Percentiles rank a stretch among this genome's conserved stretches.
phyloP scores from a whole-genome alignment of 306 rosid species.

The Malus sylvestris region DNA sequence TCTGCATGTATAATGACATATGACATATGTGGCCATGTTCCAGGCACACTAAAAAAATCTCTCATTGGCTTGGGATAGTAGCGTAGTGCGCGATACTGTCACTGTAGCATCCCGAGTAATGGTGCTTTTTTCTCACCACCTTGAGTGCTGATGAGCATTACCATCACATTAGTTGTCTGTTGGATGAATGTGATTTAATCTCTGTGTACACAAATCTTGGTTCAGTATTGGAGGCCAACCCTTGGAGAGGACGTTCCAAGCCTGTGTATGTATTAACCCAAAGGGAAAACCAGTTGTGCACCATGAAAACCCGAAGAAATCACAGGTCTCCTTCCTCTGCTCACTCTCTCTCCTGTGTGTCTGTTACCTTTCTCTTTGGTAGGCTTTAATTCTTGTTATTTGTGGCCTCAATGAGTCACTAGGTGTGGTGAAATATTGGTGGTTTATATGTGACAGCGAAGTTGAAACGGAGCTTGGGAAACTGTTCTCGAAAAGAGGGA shows the following conservation, averaged over 20 bases:
- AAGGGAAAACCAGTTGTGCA: constrained; percentile 79
- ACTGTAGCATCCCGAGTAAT: not conserved
- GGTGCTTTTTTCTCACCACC: not conserved
- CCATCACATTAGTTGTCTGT: not conserved
- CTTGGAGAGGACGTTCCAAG: constrained; percentile 88
- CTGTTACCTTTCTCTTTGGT: not conserved
- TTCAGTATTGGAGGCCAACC: constrained; percentile 83
- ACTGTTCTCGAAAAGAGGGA: constrained; percentile 77
- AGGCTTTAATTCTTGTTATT: not conserved
- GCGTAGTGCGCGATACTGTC: not conserved
- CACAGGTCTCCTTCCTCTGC: constrained; percentile 45
- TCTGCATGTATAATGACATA: too few relatives aligned
- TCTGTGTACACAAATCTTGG: not conserved
- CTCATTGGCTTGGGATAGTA: too few relatives aligned
- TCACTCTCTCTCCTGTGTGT: not conserved
- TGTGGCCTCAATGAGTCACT: not conserved
- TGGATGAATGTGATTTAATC: not conserved
- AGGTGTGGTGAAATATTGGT: not conserved
- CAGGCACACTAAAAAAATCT: too few relatives aligned
- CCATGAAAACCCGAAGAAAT: constrained; percentile 96
- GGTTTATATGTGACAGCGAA: constrained; percentile 48
- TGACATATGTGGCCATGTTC: too few relatives aligned
- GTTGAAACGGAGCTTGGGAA: constrained; percentile 89
- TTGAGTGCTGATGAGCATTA: too few relatives aligned
- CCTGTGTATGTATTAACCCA: constrained; percentile 90